These are phyloP conservation scores for Cotoneaster glaucophyllus DNA, from an alignment of 306 rosid genomes.

Conservation along the genomic window DNA sequence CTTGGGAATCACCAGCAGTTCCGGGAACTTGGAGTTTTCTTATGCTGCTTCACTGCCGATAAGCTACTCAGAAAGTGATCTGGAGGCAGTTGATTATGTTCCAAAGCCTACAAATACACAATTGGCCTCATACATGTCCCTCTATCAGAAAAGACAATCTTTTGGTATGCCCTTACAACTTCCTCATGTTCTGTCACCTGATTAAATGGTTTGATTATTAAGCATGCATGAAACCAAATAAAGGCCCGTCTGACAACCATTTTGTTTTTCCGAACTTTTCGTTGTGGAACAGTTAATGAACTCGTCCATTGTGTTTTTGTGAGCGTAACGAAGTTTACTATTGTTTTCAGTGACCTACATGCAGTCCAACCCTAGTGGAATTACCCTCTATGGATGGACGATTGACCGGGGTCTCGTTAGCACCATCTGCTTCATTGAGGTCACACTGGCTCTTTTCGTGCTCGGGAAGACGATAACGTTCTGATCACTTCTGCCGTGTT, in stretches of 20 bases:
- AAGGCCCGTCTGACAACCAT: background rate
- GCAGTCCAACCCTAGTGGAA: slow-evolving; percentile 33
- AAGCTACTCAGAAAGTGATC: slow-evolving; percentile 33
- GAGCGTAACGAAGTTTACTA: background rate
- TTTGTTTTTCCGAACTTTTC: background rate
- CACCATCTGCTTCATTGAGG: slow-evolving; percentile 37
- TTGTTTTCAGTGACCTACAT: slow-evolving; percentile 31
- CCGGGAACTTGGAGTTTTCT: slow-evolving; percentile 4
- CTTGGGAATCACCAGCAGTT: background rate
- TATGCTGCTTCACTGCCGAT: slow-evolving; percentile 4
- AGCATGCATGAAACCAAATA: too few relatives aligned
- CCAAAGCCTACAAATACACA: slow-evolving; percentile 32
- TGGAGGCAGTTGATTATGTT: slow-evolving; percentile 27
- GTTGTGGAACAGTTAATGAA: too few relatives aligned
- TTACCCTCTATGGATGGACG: slow-evolving; percentile 39
- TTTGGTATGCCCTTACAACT: slow-evolving; percentile 25
- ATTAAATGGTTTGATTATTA: background rate
- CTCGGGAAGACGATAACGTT: slow-evolving; percentile 43
- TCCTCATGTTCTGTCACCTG: background rate
- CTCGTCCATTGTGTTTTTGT: background rate
- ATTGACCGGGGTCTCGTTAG: slow-evolving; percentile 29
- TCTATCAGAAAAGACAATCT: slow-evolving; percentile 37
- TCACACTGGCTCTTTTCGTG: slow-evolving; percentile 37
- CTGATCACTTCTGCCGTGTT: background rate
- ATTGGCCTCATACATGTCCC: slow-evolving; percentile 31